Evolutionary conservation across 352 stramenopile genomes (phyloP).

Genomic region (Pythium myriotylum): DNA sequence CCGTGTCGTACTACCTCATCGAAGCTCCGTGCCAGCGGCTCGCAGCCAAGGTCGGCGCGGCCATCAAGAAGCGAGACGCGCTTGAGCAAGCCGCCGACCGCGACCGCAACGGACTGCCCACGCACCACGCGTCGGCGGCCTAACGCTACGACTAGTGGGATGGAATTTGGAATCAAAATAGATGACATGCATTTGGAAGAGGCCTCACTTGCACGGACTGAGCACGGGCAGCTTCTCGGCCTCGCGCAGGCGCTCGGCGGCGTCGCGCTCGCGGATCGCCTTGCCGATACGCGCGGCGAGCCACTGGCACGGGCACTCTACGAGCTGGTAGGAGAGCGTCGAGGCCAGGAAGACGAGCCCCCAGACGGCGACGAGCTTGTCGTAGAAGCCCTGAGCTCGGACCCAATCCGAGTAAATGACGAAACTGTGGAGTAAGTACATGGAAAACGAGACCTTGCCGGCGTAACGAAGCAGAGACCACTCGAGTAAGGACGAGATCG

Average conservation of each 20-base stretch:
- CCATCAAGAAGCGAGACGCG: conserved; percentile 13
- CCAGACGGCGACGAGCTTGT: conserved; percentile 40
- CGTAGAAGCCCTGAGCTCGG: conserved; percentile 30
- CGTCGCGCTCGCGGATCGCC: conserved; percentile 18
- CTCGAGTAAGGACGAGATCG: conserved; percentile 33
- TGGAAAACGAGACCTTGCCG: conserved; percentile 48
- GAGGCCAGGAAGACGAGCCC: conserved; percentile 33
- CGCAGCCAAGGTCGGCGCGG: conserved; percentile 4
- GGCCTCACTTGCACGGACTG: too few species aligned
- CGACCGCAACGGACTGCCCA: too few species aligned
- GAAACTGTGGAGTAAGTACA: conserved; percentile 54
- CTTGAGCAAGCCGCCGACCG: too few species aligned
- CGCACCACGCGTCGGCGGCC: too few species aligned
- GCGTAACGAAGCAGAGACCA: conserved; percentile 35
- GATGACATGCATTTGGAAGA: too few species aligned
- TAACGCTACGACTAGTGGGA: too few species aligned
- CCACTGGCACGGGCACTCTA: conserved; percentile 54
- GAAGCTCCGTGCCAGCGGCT: conserved; percentile 32
- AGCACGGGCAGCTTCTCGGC: too few species aligned
- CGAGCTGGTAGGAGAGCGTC: conserved; percentile 37
- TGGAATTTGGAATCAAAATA: too few species aligned
- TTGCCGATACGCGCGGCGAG: conserved; percentile 38
- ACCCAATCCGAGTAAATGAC: conserved; percentile 33
- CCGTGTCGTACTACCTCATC: conserved; percentile 38
- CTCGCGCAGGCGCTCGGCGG: too few species aligned